Evolutionary conservation across 2,329 filamentous ascomycete species (phyloP), one percentile per base, ranked within the genome.

Genomic region (Arthrobotrys entomopaga): DNA sequence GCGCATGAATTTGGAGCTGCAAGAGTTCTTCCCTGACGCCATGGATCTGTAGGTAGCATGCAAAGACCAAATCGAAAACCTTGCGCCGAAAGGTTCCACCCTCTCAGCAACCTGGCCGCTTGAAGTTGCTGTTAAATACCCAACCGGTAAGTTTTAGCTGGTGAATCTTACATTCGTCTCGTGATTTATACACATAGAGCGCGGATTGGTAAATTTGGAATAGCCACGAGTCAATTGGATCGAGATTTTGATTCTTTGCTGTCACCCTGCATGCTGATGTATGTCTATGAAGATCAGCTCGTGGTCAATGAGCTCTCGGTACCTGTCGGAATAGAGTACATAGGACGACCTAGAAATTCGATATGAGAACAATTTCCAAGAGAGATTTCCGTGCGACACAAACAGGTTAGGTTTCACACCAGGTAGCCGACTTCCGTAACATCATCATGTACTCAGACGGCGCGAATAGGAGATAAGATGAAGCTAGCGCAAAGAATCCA

Each of bases 221-320:
- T 6, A 1, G 29, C 10, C 29, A 34, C 10, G 6, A 10, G 8
- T 56, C 29, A 20, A 40, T 56, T 56, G n/a, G 52, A 22, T 40
- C 52, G 24, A 40, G 3, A 22, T 15, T 50, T 11, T 15, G 24
- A 38, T n/a, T 40, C 3, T 57, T 34, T 34, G 53, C 53, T 57
- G 53, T 57, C 53, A 57, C 29, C 8, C 34, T 57, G 53, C 53
- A 26, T n/a, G 53, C 20, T 24, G 19, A 13, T 57, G 34, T 56
- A 19, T 22, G 53, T 22, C 11, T 16, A 24, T n/a, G n/a, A 26
- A 34, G 53, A 43, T 43, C 53, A 43, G 7, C 38, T 57, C 38
- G 29, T 46, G 53, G 38, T 16, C 53, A 42, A 22, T 16, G 15
- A 22, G 38, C 34, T 19, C 7, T 43, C 13, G 7, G 4, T 13